A percentile compares a stretch with the other conserved stretches of the same genome.
Evolutionary conservation across 2,329 filamentous ascomycete species (phyloP).

Genomic region (Clonostachys chloroleuca): DNA sequence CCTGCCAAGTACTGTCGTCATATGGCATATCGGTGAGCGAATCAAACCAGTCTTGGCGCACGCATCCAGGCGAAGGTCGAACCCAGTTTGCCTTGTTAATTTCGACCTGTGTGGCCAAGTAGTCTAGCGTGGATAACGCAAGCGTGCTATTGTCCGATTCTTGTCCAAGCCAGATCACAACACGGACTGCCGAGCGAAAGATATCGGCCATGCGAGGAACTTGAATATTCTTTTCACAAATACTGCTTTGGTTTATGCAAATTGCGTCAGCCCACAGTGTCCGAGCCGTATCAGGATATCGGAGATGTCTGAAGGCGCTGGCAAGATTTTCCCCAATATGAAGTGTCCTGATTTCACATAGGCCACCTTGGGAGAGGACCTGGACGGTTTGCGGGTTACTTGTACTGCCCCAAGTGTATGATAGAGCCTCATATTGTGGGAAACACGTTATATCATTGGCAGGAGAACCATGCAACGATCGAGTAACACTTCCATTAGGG

Average conservation of each 20-base stretch:
- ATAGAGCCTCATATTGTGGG: not conserved
- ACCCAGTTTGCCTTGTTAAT: no score
- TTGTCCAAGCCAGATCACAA: constrained; percentile 12
- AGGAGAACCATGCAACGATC: no score
- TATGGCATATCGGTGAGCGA: no score
- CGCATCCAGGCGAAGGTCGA: no score
- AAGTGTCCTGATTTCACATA: no score
- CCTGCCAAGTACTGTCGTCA: not conserved
- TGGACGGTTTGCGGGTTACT: no score
- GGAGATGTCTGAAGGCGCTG: not conserved
- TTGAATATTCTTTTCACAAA: constrained; percentile 7
- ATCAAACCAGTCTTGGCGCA: no score
- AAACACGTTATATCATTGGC: no score
- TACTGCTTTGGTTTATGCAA: constrained; percentile 12
- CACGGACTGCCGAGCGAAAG: constrained; percentile 7
- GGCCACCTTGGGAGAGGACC: no score
- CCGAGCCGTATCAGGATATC: not conserved
- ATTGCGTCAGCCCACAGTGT: constrained; percentile 13
- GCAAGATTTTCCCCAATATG: not conserved
- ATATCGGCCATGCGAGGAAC: constrained; percentile 13
- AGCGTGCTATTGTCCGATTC: constrained; percentile 5
- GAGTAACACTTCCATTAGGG: no score
- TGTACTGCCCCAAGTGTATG: not conserved
- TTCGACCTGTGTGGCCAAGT: not conserved
- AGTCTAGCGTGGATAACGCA: not conserved